These are phyloP conservation scores for Sporothrix inflata DNA, from an alignment of 2,329 filamentous ascomycete genomes.

Conservation along the genomic window DNA sequence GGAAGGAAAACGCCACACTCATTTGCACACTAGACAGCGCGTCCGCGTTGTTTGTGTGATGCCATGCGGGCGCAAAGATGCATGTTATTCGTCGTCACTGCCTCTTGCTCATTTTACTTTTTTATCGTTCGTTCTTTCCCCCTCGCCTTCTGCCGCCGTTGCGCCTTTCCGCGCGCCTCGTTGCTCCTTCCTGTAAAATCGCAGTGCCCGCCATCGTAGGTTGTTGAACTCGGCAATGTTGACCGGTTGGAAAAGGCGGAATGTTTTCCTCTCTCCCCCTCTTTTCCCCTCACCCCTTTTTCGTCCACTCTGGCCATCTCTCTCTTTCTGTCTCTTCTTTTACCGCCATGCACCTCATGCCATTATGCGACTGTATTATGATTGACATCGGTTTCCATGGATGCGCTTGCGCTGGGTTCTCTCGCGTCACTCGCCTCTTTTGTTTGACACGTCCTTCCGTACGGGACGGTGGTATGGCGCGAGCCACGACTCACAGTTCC, in stretches of 20 bases:
- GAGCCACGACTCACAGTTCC: not conserved
- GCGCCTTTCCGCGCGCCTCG: slow-evolving; percentile 1
- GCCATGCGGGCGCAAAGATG: not conserved
- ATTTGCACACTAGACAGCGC: slow-evolving; percentile 7
- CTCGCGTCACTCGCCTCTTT: slow-evolving; percentile 21
- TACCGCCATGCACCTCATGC: not conserved
- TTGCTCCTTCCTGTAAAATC: slow-evolving; percentile 5
- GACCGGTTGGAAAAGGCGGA: not conserved
- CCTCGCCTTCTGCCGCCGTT: not conserved
- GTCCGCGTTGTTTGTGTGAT: not conserved
- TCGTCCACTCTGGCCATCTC: too few relatives aligned
- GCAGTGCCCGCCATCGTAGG: not conserved
- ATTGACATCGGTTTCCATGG: slow-evolving; percentile 16
- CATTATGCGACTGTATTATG: slow-evolving; percentile 7
- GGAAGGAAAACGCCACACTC: slow-evolving; percentile 11
- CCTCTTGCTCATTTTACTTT: not conserved
- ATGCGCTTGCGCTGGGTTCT: slow-evolving; percentile 6
- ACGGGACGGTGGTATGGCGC: not conserved
- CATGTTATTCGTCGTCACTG: slow-evolving; percentile 2
- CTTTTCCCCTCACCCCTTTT: not conserved
- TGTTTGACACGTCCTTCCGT: not conserved
- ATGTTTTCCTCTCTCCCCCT: not conserved
- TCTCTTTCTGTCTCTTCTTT: not conserved
- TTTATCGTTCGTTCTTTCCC: not conserved
- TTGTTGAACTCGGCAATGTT: not conserved